These are phyloP conservation scores for Solanum infundibuliforme DNA, from an alignment of 257 asterid genomes.

Conservation along the genomic window DNA sequence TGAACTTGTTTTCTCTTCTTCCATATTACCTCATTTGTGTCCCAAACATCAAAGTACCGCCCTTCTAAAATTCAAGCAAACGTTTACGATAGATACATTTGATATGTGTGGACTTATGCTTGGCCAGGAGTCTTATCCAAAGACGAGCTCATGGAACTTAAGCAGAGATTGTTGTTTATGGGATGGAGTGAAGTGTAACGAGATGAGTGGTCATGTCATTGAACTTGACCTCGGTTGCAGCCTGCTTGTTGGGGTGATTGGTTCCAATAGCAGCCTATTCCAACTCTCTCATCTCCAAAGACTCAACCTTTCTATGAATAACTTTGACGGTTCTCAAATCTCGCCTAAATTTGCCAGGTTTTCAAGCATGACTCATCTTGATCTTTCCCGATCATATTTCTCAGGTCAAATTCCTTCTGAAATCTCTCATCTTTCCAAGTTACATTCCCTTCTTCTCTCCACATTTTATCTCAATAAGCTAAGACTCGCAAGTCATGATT, in stretches of 20 bases:
- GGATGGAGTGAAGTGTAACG: not conserved
- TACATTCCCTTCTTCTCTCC: not conserved
- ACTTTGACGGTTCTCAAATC: not conserved
- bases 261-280: not conserved
- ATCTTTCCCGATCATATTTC: not conserved
- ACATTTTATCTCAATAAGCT: not conserved
- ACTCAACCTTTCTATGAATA: not conserved
- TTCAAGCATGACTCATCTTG: not conserved
- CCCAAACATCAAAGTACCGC: not conserved
- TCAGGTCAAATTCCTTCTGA: not conserved
- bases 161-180: not conserved
- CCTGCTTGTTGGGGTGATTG: not conserved
- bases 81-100: not conserved
- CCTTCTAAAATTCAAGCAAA: not conserved
- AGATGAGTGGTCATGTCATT: not conserved
- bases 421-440: not conserved
- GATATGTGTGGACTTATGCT: not conserved
- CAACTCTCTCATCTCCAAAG: not conserved
- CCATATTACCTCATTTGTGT: not conserved
- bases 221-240: not conserved
- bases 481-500: not conserved
- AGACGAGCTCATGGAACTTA: not conserved
- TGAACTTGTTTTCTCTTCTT: not conserved
- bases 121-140: not conserved
- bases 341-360: not conserved